A percentile compares a stretch with the other conserved stretches of the same genome.
Conservation (phyloP, 495 filamentous ascomycete species). For the Aspergillus affinis region DNA sequence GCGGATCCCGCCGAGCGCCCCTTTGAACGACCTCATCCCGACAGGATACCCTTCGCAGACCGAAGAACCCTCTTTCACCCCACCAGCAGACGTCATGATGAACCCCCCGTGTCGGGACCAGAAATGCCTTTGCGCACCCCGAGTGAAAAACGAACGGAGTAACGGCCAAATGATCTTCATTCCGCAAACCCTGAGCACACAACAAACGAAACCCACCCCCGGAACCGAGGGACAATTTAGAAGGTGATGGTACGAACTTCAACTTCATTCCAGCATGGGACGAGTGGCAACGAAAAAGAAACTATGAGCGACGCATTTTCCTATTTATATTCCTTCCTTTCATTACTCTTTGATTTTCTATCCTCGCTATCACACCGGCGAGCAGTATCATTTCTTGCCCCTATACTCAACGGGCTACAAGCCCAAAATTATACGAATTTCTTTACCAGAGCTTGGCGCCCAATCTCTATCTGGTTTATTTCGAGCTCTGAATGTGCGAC, state of each 20-base stretch:
- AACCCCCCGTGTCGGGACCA: conserved; percentile 11
- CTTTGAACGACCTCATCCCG: conserved; percentile 22
- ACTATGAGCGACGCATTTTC: conserved; percentile 13
- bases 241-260: conserved; percentile 20
- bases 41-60: conserved; percentile 29
- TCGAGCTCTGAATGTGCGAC: neutral
- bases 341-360: neutral
- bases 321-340: neutral
- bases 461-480: neutral
- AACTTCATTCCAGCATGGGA: conserved; percentile 10
- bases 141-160: conserved; percentile 24
- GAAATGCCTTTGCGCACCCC: conserved; percentile 16
- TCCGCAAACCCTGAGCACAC: neutral
- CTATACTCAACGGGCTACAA: neutral
- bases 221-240: neutral
- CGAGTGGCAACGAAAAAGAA: conserved; percentile 16
- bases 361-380: neutral
- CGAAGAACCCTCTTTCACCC: conserved; percentile 25
- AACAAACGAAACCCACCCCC: neutral
- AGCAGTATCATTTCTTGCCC: neutral
- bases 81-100: conserved; percentile 14
- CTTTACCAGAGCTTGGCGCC: neutral
- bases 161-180: neutral
- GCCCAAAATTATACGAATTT: neutral
- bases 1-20: conserved; percentile 21